Percentiles rank a stretch among this genome's conserved stretches.
Conservation (phyloP, 148 eudicot genomes). For the Oxyria digyna region DNA sequence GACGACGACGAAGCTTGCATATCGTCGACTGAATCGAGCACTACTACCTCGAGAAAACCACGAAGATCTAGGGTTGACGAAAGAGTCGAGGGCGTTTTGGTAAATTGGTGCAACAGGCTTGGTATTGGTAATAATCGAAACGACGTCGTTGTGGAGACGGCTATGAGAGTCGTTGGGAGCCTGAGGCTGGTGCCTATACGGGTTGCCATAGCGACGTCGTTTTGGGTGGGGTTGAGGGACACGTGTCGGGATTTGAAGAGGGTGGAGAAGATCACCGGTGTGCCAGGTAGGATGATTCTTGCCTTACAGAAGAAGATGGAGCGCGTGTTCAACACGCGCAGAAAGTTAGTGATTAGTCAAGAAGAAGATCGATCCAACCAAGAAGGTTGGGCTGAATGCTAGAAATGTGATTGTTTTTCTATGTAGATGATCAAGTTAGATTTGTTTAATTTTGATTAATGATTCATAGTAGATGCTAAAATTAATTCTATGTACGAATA, state of each 20-base stretch:
- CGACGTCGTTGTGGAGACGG: conserved; percentile 11
- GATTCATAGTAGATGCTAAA: too few species aligned
- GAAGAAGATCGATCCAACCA: conserved; percentile 12
- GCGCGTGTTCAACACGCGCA: conserved; percentile 16
- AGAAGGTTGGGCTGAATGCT: conserved; percentile 60
- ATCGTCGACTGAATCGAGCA: conserved; percentile 17
- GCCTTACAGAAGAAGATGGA: conserved; percentile 28
- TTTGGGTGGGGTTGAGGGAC: conserved; percentile 39
- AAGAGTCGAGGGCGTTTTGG: conserved; percentile 43
- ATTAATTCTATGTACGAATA: too few species aligned
- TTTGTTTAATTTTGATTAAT: too few species aligned
- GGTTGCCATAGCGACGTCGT: conserved; percentile 32
- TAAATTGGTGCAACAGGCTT: conserved; percentile 40
- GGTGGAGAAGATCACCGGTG: conserved; percentile 52
- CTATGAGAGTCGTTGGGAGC: conserved; percentile 17
- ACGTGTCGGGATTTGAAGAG: conserved; percentile 29
- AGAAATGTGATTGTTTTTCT: not conserved
- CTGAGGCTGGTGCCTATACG: conserved; percentile 30
- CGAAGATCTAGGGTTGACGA: conserved; percentile 9
- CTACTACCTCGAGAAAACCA: not conserved
- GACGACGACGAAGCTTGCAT: conserved; percentile 17
- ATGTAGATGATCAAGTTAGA: too few species aligned
- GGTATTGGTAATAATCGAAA: conserved; percentile 12
- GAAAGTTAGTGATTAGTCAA: conserved; percentile 10
- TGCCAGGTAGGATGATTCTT: conserved; percentile 42